phyloP scores from a whole-genome alignment of 1,139 yeast species.

The Protomyces inouyei region DNA sequence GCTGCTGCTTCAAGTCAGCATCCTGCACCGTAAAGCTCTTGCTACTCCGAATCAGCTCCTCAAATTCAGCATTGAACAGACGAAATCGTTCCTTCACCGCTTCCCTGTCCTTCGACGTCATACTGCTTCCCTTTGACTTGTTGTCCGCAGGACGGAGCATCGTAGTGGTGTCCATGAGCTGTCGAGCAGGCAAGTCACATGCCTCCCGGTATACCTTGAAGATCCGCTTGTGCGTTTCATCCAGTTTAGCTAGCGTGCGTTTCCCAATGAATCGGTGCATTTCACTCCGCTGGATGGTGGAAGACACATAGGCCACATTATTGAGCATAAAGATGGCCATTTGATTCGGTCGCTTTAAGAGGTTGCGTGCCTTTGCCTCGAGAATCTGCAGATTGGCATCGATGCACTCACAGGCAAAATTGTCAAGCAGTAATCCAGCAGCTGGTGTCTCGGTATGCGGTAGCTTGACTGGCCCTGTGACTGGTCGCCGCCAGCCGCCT shows the following conservation, averaged over 20 bases:
- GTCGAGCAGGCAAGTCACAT: slow-evolving; percentile 67
- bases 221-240: slow-evolving; percentile 66
- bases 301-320: slow-evolving; percentile 10
- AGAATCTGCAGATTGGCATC: slow-evolving; percentile 13
- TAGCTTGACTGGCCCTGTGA: background rate
- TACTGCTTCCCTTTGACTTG: slow-evolving; percentile 37
- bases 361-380: slow-evolving; percentile 23
- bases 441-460: background rate
- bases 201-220: slow-evolving; percentile 71
- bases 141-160: slow-evolving; percentile 51
- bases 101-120: slow-evolving; percentile 69
- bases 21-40: slow-evolving; percentile 64
- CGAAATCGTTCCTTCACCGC: slow-evolving; percentile 77
- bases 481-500: slow-evolving; percentile 27
- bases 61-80: slow-evolving; percentile 73
- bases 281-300: slow-evolving; percentile 5
- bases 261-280: slow-evolving; percentile 28
- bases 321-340: slow-evolving; percentile 27
- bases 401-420: slow-evolving; percentile 16
- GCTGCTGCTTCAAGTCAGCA: slow-evolving; percentile 54
- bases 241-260: slow-evolving; percentile 44
- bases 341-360: slow-evolving; percentile 9
- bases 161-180: slow-evolving; percentile 60
- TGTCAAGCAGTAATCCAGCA: background rate
- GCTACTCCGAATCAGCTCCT: slow-evolving; percentile 61